phyloP scores from a whole-genome alignment of 1,139 yeast species.

The Blastobotrys illinoisensis region DNA sequence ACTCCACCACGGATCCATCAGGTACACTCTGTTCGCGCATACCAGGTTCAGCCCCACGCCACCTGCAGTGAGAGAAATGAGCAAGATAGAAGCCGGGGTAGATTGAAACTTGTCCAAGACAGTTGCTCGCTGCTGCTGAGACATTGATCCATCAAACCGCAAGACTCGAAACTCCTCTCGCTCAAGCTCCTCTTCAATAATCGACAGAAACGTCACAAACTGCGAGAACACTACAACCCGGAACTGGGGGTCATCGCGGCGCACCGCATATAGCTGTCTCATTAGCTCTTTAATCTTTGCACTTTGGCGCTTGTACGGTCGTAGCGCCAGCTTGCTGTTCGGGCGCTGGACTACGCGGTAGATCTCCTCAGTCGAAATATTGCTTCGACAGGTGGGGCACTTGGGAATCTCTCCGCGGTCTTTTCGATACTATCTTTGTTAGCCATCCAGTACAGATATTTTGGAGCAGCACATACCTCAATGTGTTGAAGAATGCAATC shows the following conservation, averaged over 20 bases:
- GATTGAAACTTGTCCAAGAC: constrained; percentile 53
- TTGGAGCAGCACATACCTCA: constrained; percentile 13
- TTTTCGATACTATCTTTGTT: constrained; percentile 24
- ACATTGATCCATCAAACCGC: constrained; percentile 79
- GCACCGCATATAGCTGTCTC: constrained; percentile 44
- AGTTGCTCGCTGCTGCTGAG: constrained; percentile 57
- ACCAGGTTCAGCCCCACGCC: constrained; percentile 93
- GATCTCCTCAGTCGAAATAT: constrained; percentile 25
- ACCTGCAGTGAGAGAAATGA: constrained; percentile 85
- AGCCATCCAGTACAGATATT: not conserved
- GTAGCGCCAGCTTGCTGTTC: not conserved
- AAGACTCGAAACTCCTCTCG: constrained; percentile 43
- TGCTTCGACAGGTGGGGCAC: constrained; percentile 38
- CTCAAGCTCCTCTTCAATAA: constrained; percentile 58
- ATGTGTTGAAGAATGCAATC: constrained; percentile 71
- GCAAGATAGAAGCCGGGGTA: constrained; percentile 47
- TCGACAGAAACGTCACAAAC: constrained; percentile 76
- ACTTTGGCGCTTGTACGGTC: not conserved
- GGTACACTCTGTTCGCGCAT: constrained; percentile 75
- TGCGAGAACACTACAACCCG: constrained; percentile 78
- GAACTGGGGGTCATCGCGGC: constrained; percentile 1
- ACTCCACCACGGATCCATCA: constrained; percentile 99
- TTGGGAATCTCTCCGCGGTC: constrained; percentile 29
- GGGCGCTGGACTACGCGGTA: constrained; percentile 26
- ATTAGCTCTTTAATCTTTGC: constrained; percentile 64